These are phyloP conservation scores for Coprinellus aureogranulatus DNA, from an alignment of 768 basidiomycete genomes.

Conservation along the genomic window DNA sequence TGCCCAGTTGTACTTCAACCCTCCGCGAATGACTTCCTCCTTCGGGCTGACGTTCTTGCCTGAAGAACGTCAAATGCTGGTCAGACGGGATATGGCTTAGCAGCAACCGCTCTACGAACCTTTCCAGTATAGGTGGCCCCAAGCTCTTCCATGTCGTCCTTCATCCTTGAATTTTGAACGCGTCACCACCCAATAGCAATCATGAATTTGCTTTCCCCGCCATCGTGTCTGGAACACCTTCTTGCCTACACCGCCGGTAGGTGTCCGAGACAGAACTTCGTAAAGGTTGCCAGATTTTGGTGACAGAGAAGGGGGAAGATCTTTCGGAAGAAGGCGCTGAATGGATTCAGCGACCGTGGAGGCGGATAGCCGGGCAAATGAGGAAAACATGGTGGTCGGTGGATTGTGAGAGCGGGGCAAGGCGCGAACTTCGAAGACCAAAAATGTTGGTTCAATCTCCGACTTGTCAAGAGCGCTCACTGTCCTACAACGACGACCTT, in stretches of 20 bases:
- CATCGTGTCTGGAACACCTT: slow-evolving; percentile 73
- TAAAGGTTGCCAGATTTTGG: slow-evolving; percentile 63
- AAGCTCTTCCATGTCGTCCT: slow-evolving; percentile 77
- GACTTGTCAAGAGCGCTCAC: not conserved
- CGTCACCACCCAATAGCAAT: slow-evolving; percentile 77
- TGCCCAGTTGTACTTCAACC: slow-evolving; percentile 73
- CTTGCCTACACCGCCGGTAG: slow-evolving; percentile 65
- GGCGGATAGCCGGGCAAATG: slow-evolving; percentile 24
- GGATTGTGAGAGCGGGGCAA: slow-evolving; percentile 4
- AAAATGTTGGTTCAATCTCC: slow-evolving; percentile 2
- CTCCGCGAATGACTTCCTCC: slow-evolving; percentile 66
- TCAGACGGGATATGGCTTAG: not conserved
- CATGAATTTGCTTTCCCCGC: slow-evolving; percentile 61
- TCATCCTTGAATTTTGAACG: slow-evolving; percentile 67
- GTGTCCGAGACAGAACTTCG: slow-evolving; percentile 67
- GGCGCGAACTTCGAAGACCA: not conserved
- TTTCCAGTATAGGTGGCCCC: slow-evolving; percentile 79
- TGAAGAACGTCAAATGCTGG: slow-evolving; percentile 23
- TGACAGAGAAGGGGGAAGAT: slow-evolving; percentile 60
- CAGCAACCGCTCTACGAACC: slow-evolving; percentile 44
- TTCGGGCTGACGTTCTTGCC: slow-evolving; percentile 58
- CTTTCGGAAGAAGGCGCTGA: slow-evolving; percentile 55
- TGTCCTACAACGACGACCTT: not conserved
- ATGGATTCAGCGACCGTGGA: slow-evolving; percentile 38
- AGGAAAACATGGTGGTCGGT: slow-evolving; percentile 33